Evolutionary conservation across 1,284 basidiomycete species (phyloP).

Genomic region (Chondrostereum purpureum): DNA sequence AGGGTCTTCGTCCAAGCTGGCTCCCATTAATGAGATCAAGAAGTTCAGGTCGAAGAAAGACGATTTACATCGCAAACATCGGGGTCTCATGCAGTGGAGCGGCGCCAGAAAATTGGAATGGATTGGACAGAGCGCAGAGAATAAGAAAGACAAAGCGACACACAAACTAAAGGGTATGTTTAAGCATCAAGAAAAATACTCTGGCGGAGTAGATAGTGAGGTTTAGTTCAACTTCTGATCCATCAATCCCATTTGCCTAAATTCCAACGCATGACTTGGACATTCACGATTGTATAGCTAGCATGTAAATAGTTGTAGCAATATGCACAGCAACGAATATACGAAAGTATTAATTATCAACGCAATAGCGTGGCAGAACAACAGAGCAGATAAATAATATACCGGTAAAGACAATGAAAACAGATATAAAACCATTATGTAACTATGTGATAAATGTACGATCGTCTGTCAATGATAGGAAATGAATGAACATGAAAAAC

Average conservation of each 20-base stretch:
- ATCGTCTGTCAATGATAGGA: background rate
- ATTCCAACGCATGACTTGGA: background rate
- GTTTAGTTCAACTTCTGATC: slow-evolving; percentile 13
- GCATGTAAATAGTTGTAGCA: background rate
- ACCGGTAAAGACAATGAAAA: background rate
- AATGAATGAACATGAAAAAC: no score
- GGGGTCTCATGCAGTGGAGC: slow-evolving; percentile 39
- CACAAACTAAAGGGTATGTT: slow-evolving; percentile 25
- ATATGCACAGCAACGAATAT: no score
- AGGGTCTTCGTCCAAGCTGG: slow-evolving; percentile 12
- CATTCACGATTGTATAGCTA: background rate
- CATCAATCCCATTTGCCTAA: background rate
- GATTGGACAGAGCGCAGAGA: slow-evolving; percentile 27
- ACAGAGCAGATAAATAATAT: background rate
- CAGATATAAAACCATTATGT: slow-evolving; percentile 1
- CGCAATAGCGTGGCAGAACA: no score
- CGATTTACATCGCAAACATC: slow-evolving; percentile 33
- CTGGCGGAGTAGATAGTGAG: slow-evolving; percentile 29
- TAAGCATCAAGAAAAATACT: slow-evolving; percentile 25
- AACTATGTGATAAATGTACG: slow-evolving; percentile 1
- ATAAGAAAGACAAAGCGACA: slow-evolving; percentile 22
- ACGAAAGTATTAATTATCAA: no score
- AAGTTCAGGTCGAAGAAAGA: slow-evolving; percentile 19
- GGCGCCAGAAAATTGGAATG: slow-evolving; percentile 31
- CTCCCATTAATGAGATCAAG: slow-evolving; percentile 19